Evolutionary conservation across 2,329 filamentous ascomycete genomes (phyloP), one percentile per base, ranked within the genome.

Genomic region (Sporothrix luriei): DNA sequence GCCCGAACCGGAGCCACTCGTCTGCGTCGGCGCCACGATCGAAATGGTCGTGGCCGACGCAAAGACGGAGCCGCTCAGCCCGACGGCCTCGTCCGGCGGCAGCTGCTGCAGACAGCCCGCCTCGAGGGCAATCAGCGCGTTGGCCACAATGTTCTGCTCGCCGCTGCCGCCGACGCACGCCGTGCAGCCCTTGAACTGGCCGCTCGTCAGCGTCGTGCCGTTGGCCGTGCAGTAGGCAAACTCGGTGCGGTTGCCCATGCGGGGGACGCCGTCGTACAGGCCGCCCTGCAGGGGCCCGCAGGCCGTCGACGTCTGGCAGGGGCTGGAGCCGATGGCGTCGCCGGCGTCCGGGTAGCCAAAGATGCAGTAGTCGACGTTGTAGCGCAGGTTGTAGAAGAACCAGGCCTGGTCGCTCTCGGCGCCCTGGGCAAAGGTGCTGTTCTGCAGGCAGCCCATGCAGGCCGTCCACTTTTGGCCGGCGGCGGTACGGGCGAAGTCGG

Each of bases 351-450:
- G 84, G 69, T 80, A 84, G 11, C 81, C 83, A 73, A 85, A 84
- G 61, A 87, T 73, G 74, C 85, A 87, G 71, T 82, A 82, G 69
- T 83, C 80, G 57, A 86, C 79, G 14, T 82, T 78, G 74, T 84
- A 87, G 72, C 84, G 79, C 55, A 86, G 75, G 72, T 87, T 87
- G 72, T 87, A 86, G 55, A 87, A 73, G 71, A 87, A 87, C 85
- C 84, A 87, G 62, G 80, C 78, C 71, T 85, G 83, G 72, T 87
- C 85, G 68, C 77, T 86, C 76, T 87, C 84, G 7, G 70, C 69
- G 1, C 80, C 83, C 48, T 82, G 78, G 2, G 78, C 75, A 71
- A 81, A 85, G 11, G 78, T 79, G 76, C 85, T 87, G 38, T 80
- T 80, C 74, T 87, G 82, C 38, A 87, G 77, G 74, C 85, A 87